Evolutionary conservation across 2,329 filamentous ascomycete species (phyloP), one percentile per base, ranked within the genome.

Genomic region (Trichophyton schoenleinii): DNA sequence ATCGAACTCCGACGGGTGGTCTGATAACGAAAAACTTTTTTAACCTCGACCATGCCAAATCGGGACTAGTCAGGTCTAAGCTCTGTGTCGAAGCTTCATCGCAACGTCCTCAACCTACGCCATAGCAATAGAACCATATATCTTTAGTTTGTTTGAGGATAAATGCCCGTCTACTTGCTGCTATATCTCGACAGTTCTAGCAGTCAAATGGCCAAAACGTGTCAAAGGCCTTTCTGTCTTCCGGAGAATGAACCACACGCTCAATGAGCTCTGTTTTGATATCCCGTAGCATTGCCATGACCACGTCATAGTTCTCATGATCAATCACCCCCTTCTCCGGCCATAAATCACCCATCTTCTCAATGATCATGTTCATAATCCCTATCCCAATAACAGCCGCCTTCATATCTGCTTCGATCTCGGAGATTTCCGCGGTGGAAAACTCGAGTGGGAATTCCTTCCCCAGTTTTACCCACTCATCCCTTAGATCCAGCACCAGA

Each of bases 131-230:
- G 28, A 31, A 31, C 28, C 6, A 31, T 31, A 38, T 38, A 38
- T 38, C 34, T 38, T 38, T 13, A 3, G 34, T 38, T 1, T 38
- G 34, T 3, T 3, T 13, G 34, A 13, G 11, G 9, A 38, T 38
- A 38, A 31, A 38, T 38, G 13, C 34, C 34, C 9, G 1, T 13
- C 34, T 38, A 1, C 34, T 9, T 13, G 3, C 3, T 38, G 3
- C 34, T 38, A 2, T 38, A 7, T 44, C 4, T 18, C 41, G 5
- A 15, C 15, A n/a, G 41, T 4, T 18, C 41, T 44, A 63, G 57
- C 59, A 57, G 28, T 52, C 34, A 60, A 63, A 64, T 20, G 62
- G 62, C 62, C 62, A 64, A 28, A 46, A 38, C 34, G 28, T 31
- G 52, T 49, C 42, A 38, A 60, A 64, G 13, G n/a, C 25, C 13